Conservation (phyloP, 2,329 filamentous ascomycete genomes). For the Graphilbum ipis-grandicollis region DNA sequence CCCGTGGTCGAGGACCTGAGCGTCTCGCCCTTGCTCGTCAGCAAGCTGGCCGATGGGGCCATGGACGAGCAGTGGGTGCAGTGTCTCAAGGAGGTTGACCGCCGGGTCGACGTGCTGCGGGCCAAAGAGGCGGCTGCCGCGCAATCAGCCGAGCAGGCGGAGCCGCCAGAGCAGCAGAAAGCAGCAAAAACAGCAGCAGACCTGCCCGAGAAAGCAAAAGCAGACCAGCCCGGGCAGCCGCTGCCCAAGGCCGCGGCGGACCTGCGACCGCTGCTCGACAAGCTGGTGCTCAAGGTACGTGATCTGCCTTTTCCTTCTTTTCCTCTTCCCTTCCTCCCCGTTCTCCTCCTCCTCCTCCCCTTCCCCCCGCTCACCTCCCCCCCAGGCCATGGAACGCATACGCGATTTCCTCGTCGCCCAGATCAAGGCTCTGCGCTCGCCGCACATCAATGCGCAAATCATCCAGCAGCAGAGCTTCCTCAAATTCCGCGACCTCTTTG, state of each 20-base stretch:
- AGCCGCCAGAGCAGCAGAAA: background rate
- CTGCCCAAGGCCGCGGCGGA: conserved; percentile 38
- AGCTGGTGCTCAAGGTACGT: conserved; percentile 63
- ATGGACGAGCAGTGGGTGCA: conserved; percentile 85
- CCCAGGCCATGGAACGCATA: conserved; percentile 74
- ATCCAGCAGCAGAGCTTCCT: conserved; percentile 89
- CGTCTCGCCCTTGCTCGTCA: conserved; percentile 67
- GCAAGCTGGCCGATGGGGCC: conserved; percentile 70
- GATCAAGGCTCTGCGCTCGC: conserved; percentile 83
- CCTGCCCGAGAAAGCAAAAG: no score
- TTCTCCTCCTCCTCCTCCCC: background rate
- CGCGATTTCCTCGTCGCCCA: conserved; percentile 87
- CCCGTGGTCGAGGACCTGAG: conserved; percentile 86
- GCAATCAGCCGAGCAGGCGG: background rate
- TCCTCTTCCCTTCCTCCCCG: background rate
- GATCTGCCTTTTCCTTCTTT: background rate
- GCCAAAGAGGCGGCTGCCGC: no score
- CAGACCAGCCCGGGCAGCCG: no score
- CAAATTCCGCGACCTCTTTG: conserved; percentile 73
- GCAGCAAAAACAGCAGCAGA: background rate
- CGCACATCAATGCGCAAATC: conserved; percentile 92
- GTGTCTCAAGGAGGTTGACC: conserved; percentile 69
- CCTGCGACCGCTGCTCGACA: conserved; percentile 67
- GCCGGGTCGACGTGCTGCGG: conserved; percentile 56
- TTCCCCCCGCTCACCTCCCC: background rate